These are phyloP conservation scores for Xeromyces bisporus DNA, from an alignment of 495 filamentous ascomycete genomes.

Conservation along the genomic window DNA sequence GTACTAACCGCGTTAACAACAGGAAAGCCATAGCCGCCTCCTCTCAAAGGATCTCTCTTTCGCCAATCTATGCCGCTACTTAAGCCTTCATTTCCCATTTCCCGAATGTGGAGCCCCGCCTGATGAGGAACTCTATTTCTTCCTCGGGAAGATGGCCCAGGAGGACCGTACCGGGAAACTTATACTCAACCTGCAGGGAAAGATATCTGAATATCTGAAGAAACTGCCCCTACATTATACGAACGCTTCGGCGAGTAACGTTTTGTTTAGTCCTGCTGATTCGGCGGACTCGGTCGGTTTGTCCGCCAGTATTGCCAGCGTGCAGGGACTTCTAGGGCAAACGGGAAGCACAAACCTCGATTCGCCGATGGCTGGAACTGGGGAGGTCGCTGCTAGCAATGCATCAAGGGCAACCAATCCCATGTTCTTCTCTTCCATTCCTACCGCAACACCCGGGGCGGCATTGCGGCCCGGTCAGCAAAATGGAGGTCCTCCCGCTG, in stretches of 20 bases:
- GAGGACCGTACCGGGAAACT: background rate
- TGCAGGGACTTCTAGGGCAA: no score
- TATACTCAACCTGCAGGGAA: background rate
- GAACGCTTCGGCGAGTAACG: background rate
- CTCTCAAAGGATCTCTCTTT: background rate
- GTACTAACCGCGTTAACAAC: background rate
- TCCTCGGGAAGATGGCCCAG: slow-evolving; percentile 1
- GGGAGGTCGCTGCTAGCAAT: no score
- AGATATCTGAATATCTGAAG: background rate
- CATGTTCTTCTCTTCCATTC: no score
- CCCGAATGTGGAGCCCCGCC: background rate
- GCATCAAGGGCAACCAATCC: no score
- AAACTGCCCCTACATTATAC: background rate
- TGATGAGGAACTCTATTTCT: slow-evolving; percentile 2
- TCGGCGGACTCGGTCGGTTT: no score
- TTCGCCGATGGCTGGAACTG: background rate
- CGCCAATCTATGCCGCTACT: slow-evolving; percentile 2
- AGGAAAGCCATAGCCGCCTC: background rate
- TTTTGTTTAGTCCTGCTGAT: no score
- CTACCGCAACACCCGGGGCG: no score
- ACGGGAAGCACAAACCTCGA: no score
- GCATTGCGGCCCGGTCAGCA: no score
- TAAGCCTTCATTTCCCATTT: background rate
- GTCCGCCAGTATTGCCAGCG: no score
- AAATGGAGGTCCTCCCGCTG: no score